Evolutionary conservation across 1,284 basidiomycete species (phyloP).

Genomic region (Ganoderma meredithae): DNA sequence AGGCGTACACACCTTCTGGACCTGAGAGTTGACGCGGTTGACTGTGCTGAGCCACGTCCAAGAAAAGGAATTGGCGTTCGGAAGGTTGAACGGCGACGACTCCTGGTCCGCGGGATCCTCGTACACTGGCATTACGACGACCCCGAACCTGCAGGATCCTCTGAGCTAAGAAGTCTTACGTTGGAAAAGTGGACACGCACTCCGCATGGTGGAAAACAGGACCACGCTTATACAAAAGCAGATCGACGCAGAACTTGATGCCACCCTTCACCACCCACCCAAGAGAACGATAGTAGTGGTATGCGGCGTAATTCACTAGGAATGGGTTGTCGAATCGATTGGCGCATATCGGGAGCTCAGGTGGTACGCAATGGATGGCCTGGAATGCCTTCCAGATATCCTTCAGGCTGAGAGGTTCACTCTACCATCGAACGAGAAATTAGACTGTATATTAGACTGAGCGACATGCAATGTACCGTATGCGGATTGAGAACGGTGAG

Average conservation of each 20-base stretch:
- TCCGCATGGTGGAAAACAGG: slow-evolving; percentile 97
- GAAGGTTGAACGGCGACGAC: slow-evolving; percentile 65
- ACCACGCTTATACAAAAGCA: slow-evolving; percentile 93
- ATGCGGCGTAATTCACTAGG: slow-evolving; percentile 88
- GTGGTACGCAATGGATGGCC: slow-evolving; percentile 42
- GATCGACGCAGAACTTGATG: slow-evolving; percentile 97
- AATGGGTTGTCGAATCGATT: slow-evolving; percentile 89
- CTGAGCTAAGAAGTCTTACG: slow-evolving; percentile 7
- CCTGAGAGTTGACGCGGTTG: slow-evolving; percentile 96
- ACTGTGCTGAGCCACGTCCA: slow-evolving; percentile 99
- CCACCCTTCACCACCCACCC: slow-evolving; percentile 99
- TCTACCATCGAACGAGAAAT: slow-evolving; percentile 43
- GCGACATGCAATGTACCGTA: slow-evolving; percentile 54
- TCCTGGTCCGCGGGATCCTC: slow-evolving; percentile 79
- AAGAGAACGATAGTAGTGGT: slow-evolving; percentile 95
- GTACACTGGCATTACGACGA: slow-evolving; percentile 90
- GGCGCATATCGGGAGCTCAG: slow-evolving; percentile 40
- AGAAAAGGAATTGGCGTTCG: slow-evolving; percentile 74
- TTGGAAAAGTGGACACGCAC: slow-evolving; percentile 51
- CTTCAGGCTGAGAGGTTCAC: slow-evolving; percentile 57
- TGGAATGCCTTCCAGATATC: slow-evolving; percentile 72
- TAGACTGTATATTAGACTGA: slow-evolving; percentile 14
- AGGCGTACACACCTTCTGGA: slow-evolving; percentile 80
- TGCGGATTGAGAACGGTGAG: slow-evolving; percentile 75
- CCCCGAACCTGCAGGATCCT: slow-evolving; percentile 72